Percentiles rank a stretch among this genome's conserved stretches.
phyloP scores from a whole-genome alignment of 495 filamentous ascomycete species.

The Elaphomyces granulatus region DNA sequence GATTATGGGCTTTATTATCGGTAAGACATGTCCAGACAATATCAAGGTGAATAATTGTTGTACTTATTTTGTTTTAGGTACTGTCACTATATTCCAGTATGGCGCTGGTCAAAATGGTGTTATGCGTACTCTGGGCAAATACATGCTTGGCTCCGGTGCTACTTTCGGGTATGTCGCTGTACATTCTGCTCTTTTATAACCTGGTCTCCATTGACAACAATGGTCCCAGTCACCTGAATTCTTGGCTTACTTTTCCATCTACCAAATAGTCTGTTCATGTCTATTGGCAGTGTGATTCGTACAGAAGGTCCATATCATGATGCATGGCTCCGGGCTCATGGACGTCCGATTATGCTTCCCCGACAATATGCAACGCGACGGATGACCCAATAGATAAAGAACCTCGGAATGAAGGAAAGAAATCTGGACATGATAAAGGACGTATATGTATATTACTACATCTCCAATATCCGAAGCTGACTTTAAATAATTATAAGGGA shows the following conservation, averaged over 20 bases:
- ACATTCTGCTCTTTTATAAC: not conserved
- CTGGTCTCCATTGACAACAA: too few relatives aligned
- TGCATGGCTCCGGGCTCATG: constrained; percentile 33
- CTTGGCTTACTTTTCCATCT: not conserved
- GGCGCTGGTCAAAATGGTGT: constrained; percentile 88
- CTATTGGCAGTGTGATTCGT: constrained; percentile 89
- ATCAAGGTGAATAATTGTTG: too few relatives aligned
- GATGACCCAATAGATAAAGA: constrained; percentile 20
- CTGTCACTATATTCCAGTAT: constrained; percentile 86
- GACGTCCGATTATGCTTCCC: constrained; percentile 35
- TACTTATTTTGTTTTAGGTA: constrained; percentile 37
- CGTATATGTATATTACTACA: too few relatives aligned
- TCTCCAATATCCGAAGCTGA: too few relatives aligned
- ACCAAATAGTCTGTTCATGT: constrained; percentile 86
- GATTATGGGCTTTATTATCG: constrained; percentile 96
- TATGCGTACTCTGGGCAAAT: constrained; percentile 85
- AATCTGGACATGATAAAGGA: not conserved
- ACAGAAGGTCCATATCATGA: constrained; percentile 50
- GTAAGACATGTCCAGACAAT: too few relatives aligned
- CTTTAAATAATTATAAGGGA: too few relatives aligned
- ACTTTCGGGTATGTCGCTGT: constrained; percentile 69
- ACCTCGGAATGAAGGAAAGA: not conserved
- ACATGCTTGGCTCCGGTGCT: constrained; percentile 92
- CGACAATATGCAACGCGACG: constrained; percentile 25
- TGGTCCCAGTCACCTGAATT: too few relatives aligned